Evolutionary conservation across 1,284 basidiomycete species (phyloP), one percentile per base, ranked within the genome.

Genomic region (Ustilago lituana): DNA sequence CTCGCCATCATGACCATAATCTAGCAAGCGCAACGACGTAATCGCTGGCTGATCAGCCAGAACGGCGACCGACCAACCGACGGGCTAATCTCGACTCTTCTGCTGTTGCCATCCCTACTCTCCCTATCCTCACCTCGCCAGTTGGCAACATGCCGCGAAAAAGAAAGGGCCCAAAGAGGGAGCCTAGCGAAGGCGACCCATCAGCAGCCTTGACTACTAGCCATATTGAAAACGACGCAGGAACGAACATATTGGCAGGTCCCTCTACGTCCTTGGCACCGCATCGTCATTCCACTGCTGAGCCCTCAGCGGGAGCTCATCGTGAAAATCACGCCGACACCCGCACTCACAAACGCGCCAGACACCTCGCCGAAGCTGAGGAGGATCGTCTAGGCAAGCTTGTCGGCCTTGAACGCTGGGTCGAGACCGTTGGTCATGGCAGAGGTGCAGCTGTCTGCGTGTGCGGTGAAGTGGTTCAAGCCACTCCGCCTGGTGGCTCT

Each of bases 391-490:
- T 70, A 0, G 67, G 67, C 15, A 64, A 56, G 44, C 53, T 55
- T 22, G 61, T 64, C 20, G 37, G 49, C 6, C 37, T 65, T 20
- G 49, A 57, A 8, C 52, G 57, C 20, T 70, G 61, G 61, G 22
- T 64, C 12, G 53, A 70, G 26, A 46, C 50, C 14, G 33, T 70
- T 12, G 47, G 49, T 19, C 46, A 70, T n/a, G 67, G 67, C 24
- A 56, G 67, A 54, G 67, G 67, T 15, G 67, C 67, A 9, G 67
- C 67, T 5, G 62, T 61, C 15, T 61, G 67, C 50, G 32, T 70
- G 37, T 53, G 51, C 23, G 66, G 45, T 17, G 32, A 59, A 20
- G 46, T 67, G 3, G 24, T 33, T 14, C 32, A 45, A 31, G 39
- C 47, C 4, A 29, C 12, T 20, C 29, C 29, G 1, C 14, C 33